Evolutionary conservation across 1,139 yeast genomes (phyloP).

Genomic region (Protomyces gravidus): DNA sequence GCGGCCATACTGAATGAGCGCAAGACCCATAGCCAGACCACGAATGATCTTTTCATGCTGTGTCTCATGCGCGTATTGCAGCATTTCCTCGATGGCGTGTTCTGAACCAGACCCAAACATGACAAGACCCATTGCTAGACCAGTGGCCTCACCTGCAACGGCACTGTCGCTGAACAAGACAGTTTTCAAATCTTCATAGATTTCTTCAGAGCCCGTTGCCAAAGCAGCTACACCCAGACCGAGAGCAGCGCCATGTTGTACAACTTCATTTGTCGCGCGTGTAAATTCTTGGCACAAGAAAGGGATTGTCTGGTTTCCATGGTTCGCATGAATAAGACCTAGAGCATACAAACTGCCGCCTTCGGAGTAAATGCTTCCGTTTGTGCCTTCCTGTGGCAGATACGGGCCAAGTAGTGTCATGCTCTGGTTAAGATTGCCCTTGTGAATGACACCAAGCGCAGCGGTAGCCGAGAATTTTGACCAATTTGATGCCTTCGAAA

Average conservation of each 20-base stretch:
- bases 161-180: conserved; percentile 89
- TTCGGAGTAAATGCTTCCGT: conserved; percentile 69
- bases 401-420: conserved; percentile 83
- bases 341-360: conserved; percentile 95
- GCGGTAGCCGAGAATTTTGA: conserved; percentile 97
- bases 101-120: conserved; percentile 91
- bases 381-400: conserved; percentile 52
- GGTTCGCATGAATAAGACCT: conserved; percentile 93
- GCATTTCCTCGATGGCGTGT: conserved; percentile 72
- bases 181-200: conserved; percentile 78
- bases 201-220: conserved; percentile 73
- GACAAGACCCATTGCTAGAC: conserved; percentile 90
- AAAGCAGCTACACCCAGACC: conserved; percentile 97
- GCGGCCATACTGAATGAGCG: conserved; percentile 77
- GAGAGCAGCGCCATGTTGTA: conserved; percentile 91
- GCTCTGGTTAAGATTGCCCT: conserved; percentile 90
- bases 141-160: conserved; percentile 94
- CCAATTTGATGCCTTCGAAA: conserved; percentile 97
- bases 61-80: conserved; percentile 88
- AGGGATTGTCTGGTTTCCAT: conserved; percentile 81
- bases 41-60: conserved; percentile 93
- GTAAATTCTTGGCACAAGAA: conserved; percentile 60
- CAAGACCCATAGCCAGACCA: conserved; percentile 84
- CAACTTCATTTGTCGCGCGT: conserved; percentile 54
- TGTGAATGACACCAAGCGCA: conserved; percentile 94